Evolutionary conservation across 2,329 filamentous ascomycete genomes (phyloP), one percentile per base, ranked within the genome.

Genomic region (Penicillium sp.): DNA sequence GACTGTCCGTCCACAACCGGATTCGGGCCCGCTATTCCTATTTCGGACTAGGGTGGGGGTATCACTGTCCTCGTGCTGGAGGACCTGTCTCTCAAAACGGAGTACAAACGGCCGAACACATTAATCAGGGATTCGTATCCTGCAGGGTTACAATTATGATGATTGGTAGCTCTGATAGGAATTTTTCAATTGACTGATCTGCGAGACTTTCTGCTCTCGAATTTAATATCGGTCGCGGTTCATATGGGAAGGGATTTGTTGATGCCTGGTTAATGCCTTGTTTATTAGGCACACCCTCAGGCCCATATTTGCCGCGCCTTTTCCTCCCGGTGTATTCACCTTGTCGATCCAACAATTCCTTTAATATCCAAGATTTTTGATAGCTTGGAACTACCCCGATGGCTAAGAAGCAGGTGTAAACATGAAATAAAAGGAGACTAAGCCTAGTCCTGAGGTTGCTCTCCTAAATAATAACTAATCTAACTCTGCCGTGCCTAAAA

Each of bases 11-110:
- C 55, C 55, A 60, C 57, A 59, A 61, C 65, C 71, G 70, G 69
- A 62, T 65, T 63, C 61, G 63, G 55, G 28, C 38, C 37, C 26
- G 33, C 70, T 71, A 61, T 64, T 19, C 68, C 16, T 2, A 1
- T 67, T 70, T 38, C 19, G 66, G 72, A 37, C 61, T 73, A 73
- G 72, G 49, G 73, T 74, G 73, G 73, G 73, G 73, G 73, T 72
- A 30, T 22, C 52, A n/a, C 13, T 45, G n/a, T n/a, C 25, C 40
- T 25, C 40, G 40, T 43, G 40, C 40, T 13, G 13, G 25, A 25
- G 6, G 4, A 40, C 38, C n/a, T 8, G 19, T 22, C 26, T 28
- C 4, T 19, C 30, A 11, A 8, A 11, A 48, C 45, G 45, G 45
- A 48, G 25, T 10, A 48, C 45, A 25, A 25, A 48, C 25, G 26